A percentile compares a stretch with the other conserved stretches of the same genome.
phyloP scores from a whole-genome alignment of 202 grass and related monocot genomes.

The Zizania palustris region DNA sequence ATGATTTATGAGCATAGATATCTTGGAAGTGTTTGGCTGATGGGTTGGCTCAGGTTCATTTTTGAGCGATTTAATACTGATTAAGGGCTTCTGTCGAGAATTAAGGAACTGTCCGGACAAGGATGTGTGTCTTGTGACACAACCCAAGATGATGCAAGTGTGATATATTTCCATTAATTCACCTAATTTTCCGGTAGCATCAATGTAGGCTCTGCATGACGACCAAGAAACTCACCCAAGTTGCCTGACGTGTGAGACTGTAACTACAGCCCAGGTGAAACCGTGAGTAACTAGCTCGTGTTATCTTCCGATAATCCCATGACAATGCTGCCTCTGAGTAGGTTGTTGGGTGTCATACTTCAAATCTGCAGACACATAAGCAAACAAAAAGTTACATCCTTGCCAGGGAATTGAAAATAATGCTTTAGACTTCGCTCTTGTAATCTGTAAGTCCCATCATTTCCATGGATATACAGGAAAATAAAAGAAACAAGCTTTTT shows the following conservation, averaged over 20 bases:
- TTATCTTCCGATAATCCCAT: not conserved
- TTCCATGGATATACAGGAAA: constrained; percentile 17
- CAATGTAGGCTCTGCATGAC: constrained; percentile 28
- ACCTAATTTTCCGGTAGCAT: constrained; percentile 30
- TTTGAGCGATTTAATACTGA: not conserved
- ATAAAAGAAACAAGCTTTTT: not conserved
- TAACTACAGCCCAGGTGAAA: not conserved
- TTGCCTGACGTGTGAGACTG: not conserved
- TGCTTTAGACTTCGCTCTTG: not conserved
- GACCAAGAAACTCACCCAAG: not conserved
- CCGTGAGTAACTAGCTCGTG: not conserved
- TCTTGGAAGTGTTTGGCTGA: not conserved
- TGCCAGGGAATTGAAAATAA: constrained; percentile 11
- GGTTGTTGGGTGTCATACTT: not conserved
- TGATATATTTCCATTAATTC: not conserved
- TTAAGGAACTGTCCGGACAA: not conserved
- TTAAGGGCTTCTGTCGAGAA: not conserved
- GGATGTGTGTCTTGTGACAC: not conserved
- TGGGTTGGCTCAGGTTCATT: not conserved
- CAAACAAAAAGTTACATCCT: not conserved
- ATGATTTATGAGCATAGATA: not conserved
- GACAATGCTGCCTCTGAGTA: constrained; percentile 7
- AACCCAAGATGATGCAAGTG: not conserved
- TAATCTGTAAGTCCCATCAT: not conserved
- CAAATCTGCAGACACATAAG: constrained; percentile 41